Conservation (phyloP, 495 filamentous ascomycete species). For the Echria macrotheca region DNA sequence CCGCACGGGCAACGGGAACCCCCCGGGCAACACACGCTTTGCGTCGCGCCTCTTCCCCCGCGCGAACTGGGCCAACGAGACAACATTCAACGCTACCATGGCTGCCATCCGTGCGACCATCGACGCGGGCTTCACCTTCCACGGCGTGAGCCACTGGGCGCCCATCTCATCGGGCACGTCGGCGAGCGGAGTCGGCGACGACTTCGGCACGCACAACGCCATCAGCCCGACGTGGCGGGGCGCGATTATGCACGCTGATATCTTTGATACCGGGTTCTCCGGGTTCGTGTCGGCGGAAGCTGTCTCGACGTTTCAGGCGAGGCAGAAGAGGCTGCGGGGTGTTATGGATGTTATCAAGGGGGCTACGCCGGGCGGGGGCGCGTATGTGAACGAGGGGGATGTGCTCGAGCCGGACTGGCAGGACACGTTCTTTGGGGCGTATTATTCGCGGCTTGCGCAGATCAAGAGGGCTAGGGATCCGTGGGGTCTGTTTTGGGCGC, state of each 20-base stretch:
- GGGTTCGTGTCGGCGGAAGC: not conserved
- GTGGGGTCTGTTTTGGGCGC: conserved; percentile 49
- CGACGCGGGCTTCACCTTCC: conserved; percentile 34
- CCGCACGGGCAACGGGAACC: conserved; percentile 18
- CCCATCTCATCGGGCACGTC: too few relatives aligned
- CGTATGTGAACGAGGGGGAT: conserved; percentile 48
- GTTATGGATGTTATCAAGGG: conserved; percentile 30
- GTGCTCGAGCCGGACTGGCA: conserved; percentile 54
- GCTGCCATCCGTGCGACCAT: conserved; percentile 34
- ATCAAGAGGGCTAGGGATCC: conserved; percentile 54
- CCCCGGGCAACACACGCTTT: conserved; percentile 27
- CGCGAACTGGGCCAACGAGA: conserved; percentile 35
- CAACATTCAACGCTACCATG: conserved; percentile 37
- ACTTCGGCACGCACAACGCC: conserved; percentile 36
- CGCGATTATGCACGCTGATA: conserved; percentile 51
- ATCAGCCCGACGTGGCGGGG: conserved; percentile 51
- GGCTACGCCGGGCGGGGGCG: conserved; percentile 31
- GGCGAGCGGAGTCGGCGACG: conserved; percentile 22
- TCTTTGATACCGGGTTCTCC: conserved; percentile 22
- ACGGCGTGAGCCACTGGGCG: conserved; percentile 38
- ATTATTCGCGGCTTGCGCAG: conserved; percentile 45
- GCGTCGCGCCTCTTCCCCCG: conserved; percentile 48
- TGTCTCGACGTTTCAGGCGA: conserved; percentile 10
- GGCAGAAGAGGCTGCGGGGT: conserved; percentile 16
- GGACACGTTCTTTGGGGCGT: conserved; percentile 49